These are phyloP conservation scores for Dendrobium nobile DNA, from an alignment of 106 monocot species.

Conservation along the genomic window DNA sequence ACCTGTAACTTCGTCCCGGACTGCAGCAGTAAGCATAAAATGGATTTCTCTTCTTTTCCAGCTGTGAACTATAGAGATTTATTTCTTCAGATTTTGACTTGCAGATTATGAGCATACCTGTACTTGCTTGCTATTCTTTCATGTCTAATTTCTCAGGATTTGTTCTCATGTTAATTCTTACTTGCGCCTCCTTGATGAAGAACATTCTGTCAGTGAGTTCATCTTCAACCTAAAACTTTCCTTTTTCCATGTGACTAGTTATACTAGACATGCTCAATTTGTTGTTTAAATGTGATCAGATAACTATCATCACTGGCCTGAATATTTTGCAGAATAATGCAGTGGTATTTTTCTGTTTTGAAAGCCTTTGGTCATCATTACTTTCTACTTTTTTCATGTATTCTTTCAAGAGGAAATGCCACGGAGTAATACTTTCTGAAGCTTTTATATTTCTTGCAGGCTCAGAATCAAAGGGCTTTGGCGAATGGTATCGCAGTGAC, in stretches of 20 bases:
- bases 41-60: neutral
- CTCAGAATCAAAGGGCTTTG: conserved; percentile 50
- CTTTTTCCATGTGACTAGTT: neutral
- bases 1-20: conserved; percentile 26
- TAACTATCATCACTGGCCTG: conserved; percentile 19
- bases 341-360: conserved; percentile 18
- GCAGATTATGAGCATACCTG: conserved; percentile 48
- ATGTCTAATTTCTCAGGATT: conserved; percentile 52
- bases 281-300: conserved; percentile 12
- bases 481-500: conserved; percentile 51
- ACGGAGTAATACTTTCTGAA: neutral
- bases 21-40: conserved; percentile 41
- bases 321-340: conserved; percentile 37
- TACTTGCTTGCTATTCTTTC: conserved; percentile 51
- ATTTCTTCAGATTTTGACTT: neutral
- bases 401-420: neutral
- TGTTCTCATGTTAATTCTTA: conserved; percentile 34
- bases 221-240: neutral
- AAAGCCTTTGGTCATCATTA: neutral
- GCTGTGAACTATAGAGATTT: too few species aligned
- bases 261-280: neutral
- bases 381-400: neutral
- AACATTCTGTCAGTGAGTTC: conserved; percentile 63
- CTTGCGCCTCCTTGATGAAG: conserved; percentile 59
- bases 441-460: neutral